phyloP scores from a whole-genome alignment of 1,284 basidiomycete species.

The Caloboletus firmus region DNA sequence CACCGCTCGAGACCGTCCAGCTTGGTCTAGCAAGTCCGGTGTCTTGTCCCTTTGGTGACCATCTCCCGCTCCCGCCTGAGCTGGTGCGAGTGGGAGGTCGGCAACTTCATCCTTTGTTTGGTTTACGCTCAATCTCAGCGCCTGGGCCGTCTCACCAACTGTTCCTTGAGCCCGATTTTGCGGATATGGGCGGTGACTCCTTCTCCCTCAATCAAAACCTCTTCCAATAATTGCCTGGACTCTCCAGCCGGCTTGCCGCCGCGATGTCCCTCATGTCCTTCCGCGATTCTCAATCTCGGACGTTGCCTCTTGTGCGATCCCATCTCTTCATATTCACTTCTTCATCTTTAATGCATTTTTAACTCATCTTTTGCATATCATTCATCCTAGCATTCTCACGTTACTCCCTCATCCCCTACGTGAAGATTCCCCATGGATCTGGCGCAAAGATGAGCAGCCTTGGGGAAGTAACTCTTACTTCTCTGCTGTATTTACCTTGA shows the following conservation, averaged over 20 bases:
- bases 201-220: conserved; percentile 45
- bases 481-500: conserved; percentile 27
- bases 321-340: conserved; percentile 14
- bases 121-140: conserved; percentile 39
- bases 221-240: conserved; percentile 39
- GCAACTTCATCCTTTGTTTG: conserved; percentile 23
- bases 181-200: conserved; percentile 51
- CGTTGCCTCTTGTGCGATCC: conserved; percentile 6
- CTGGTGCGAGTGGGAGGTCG: conserved; percentile 23
- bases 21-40: conserved; percentile 39
- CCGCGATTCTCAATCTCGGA: background rate
- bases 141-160: conserved; percentile 20
- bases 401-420: conserved; percentile 19
- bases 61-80: conserved; percentile 23
- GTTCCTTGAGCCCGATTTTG: conserved; percentile 38
- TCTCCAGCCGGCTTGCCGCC: background rate
- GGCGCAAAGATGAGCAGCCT: conserved; percentile 10
- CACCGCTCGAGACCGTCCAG: conserved; percentile 45
- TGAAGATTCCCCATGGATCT: conserved; percentile 20
- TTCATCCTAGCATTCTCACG: conserved; percentile 28
- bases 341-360: conserved; percentile 33
- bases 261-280: conserved; percentile 8
- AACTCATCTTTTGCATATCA: conserved; percentile 36
- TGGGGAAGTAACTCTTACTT: conserved; percentile 15
- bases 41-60: conserved; percentile 27